Evolutionary conservation across 352 stramenopile species (phyloP).

Genomic region (Globisporangium paroecandrum): DNA sequence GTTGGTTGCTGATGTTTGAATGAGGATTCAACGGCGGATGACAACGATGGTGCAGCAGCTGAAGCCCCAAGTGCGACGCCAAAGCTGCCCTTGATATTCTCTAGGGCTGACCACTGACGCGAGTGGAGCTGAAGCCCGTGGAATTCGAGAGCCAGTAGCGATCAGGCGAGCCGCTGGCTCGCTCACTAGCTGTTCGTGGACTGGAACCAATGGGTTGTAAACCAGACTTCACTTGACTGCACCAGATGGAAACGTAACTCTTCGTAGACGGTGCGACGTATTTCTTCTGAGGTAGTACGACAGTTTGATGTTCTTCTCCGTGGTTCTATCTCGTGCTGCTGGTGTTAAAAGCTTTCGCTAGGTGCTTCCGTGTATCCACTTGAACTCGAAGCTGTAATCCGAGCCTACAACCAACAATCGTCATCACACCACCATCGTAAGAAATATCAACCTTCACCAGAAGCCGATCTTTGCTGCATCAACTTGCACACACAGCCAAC

Average conservation of each 20-base stretch:
- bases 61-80: slow-evolving; percentile 8
- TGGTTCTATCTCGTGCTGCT: too few relatives aligned
- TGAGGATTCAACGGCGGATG: background rate
- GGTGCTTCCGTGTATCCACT: too few relatives aligned
- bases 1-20: background rate
- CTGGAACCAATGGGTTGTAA: slow-evolving; percentile 41
- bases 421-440: too few relatives aligned
- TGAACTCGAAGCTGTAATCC: too few relatives aligned
- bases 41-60: background rate
- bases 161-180: background rate
- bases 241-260: slow-evolving; percentile 25
- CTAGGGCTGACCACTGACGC: slow-evolving; percentile 17
- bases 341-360: too few relatives aligned
- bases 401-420: too few relatives aligned
- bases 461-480: too few relatives aligned
- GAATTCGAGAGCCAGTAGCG: too few relatives aligned
- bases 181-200: slow-evolving; percentile 39
- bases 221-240: slow-evolving; percentile 46
- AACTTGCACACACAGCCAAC: too few relatives aligned
- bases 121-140: background rate
- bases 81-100: slow-evolving; percentile 42
- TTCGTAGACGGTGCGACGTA: slow-evolving; percentile 18
- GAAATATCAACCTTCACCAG: too few relatives aligned
- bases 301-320: too few relatives aligned
- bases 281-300: background rate